Conservation (phyloP, 2,329 filamentous ascomycete species). For the Xylaria sp. region DNA sequence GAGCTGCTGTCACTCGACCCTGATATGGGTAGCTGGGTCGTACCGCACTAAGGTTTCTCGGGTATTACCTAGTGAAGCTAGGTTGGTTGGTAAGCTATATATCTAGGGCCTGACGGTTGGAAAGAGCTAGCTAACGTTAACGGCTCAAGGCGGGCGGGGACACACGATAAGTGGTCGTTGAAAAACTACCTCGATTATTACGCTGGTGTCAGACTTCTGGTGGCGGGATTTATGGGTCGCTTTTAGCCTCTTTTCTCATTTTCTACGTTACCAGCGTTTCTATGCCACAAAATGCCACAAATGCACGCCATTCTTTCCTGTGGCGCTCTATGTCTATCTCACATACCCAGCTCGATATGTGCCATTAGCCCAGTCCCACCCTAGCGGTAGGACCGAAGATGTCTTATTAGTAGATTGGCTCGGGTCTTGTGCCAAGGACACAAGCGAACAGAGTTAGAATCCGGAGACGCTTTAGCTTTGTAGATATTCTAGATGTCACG, state of each 20-base stretch:
- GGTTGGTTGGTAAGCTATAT: background rate
- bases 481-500: background rate
- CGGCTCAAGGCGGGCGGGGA: constrained; percentile 17
- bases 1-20: background rate
- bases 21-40: background rate
- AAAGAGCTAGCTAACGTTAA: constrained; percentile 5
- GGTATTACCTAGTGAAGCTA: no score
- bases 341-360: background rate
- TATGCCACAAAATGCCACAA: background rate
- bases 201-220: background rate
- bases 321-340: no score
- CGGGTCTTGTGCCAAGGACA: background rate
- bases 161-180: constrained; percentile 1
- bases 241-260: no score
- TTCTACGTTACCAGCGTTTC: no score
- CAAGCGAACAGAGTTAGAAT: background rate
- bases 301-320: background rate
- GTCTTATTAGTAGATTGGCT: background rate
- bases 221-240: background rate
- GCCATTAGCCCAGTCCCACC: background rate
- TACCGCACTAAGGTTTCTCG: background rate
- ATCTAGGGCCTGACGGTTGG: background rate
- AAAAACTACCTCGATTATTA: constrained; percentile 1
- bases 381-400: background rate
- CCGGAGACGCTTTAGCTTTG: background rate